Evolutionary conservation across 2,329 filamentous ascomycete species (phyloP).

Genomic region (Claviceps pazoutovae): DNA sequence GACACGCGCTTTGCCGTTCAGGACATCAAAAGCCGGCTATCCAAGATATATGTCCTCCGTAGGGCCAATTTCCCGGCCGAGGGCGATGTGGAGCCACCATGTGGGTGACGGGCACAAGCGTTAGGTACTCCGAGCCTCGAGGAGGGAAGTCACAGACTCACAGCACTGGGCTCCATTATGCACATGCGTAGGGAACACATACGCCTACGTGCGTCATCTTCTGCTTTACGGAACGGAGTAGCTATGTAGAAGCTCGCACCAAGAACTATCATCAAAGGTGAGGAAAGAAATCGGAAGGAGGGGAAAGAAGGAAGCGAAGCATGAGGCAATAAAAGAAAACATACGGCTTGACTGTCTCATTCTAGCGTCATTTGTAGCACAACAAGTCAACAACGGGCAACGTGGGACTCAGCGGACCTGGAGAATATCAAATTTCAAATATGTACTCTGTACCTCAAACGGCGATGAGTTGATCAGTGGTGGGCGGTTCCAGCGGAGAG

Average conservation of each 20-base stretch:
- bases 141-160: not conserved
- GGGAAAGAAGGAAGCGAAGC: not conserved
- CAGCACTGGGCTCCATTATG: not conserved
- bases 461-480: not conserved
- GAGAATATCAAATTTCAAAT: not conserved
- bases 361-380: not conserved
- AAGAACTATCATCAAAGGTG: too few species aligned
- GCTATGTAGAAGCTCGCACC: too few species aligned
- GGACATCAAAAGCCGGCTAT: not conserved
- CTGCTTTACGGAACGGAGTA: too few species aligned
- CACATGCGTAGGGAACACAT: not conserved
- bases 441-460: not conserved
- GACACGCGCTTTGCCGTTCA: not conserved
- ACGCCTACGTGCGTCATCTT: too few species aligned
- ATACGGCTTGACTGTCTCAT: not conserved
- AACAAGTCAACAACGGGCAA: not conserved
- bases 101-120: slow-evolving; percentile 7
- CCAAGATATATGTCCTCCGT: not conserved
- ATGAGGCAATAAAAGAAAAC: not conserved
- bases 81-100: slow-evolving; percentile 6
- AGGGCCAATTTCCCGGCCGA: slow-evolving; percentile 12
- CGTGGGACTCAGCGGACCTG: not conserved
- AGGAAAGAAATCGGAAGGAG: too few species aligned
- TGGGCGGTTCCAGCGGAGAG: not conserved
- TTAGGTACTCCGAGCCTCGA: not conserved